These are phyloP conservation scores for Zhuliangozyma parablackwelliae DNA, from an alignment of 1,139 yeast species.

Conservation along the genomic window DNA sequence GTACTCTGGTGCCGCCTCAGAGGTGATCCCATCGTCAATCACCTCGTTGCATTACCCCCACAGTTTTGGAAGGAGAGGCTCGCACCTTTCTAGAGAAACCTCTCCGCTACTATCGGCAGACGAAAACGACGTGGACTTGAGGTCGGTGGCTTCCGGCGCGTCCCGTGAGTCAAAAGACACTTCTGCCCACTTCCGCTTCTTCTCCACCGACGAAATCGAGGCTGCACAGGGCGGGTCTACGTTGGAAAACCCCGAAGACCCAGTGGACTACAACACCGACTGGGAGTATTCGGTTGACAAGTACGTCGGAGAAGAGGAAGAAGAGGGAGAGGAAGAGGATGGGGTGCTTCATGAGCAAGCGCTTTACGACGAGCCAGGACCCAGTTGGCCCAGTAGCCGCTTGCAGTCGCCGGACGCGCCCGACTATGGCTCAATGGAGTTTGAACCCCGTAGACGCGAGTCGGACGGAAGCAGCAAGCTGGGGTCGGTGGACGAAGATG, in stretches of 20 bases:
- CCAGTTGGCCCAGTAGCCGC: conserved; percentile 2
- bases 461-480: conserved; percentile 24
- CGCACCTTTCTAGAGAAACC: conserved; percentile 27
- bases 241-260: conserved; percentile 52
- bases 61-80: conserved; percentile 35
- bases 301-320: conserved; percentile 32
- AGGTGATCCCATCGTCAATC: conserved; percentile 84
- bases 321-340: not conserved
- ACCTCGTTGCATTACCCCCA: conserved; percentile 80
- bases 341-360: not conserved
- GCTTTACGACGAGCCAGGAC: no score
- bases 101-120: conserved; percentile 33
- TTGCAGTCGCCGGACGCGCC: conserved; percentile 14
- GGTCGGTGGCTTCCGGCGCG: conserved; percentile 26
- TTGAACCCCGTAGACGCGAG: conserved; percentile 28
- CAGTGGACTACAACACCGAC: conserved; percentile 61
- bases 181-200: conserved; percentile 61
- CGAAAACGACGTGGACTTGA: conserved; percentile 20
- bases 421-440: conserved; percentile 37
- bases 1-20: conserved; percentile 88
- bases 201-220: conserved; percentile 77
- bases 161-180: conserved; percentile 30
- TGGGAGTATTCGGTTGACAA: conserved; percentile 58
- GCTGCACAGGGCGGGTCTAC: conserved; percentile 87
- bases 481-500: conserved; percentile 13